Percentiles rank a stretch among this genome's conserved stretches.
Conservation (phyloP, 2,329 filamentous ascomycete species). For the Cadophora sp. region DNA sequence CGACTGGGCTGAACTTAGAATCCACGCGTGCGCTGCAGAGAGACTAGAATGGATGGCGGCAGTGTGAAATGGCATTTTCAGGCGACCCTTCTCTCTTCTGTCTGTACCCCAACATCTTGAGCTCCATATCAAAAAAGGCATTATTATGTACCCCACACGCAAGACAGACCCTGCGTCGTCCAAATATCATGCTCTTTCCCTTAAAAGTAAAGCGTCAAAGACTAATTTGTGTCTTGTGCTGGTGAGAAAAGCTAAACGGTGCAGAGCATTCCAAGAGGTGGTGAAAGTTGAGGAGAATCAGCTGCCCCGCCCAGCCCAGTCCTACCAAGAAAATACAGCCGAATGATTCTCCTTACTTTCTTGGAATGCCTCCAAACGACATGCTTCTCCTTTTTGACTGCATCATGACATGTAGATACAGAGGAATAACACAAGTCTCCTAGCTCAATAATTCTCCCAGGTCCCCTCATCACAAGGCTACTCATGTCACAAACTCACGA, state of each 20-base stretch:
- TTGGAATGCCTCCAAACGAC: neutral
- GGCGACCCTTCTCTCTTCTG: neutral
- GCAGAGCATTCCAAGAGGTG: no score
- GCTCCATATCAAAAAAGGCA: neutral
- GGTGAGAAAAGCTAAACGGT: no score
- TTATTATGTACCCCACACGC: neutral
- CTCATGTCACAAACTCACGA: neutral
- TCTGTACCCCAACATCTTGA: neutral
- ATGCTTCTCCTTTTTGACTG: no score
- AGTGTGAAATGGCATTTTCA: neutral
- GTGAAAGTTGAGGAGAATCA: no score
- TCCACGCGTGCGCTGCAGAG: neutral
- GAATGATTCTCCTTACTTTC: neutral
- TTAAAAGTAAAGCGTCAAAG: neutral
- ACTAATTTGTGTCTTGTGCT: no score
- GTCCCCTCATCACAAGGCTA: neutral
- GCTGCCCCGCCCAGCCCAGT: neutral
- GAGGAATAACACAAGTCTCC: no score
- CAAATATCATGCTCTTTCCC: neutral
- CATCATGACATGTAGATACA: no score
- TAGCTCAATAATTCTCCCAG: neutral
- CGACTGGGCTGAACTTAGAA: no score
- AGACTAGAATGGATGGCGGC: neutral
- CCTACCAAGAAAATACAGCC: neutral
- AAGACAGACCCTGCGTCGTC: neutral